Base-by-base conservation (phyloP, 306 rosid species). In the Canavalia gladiata region DNA sequence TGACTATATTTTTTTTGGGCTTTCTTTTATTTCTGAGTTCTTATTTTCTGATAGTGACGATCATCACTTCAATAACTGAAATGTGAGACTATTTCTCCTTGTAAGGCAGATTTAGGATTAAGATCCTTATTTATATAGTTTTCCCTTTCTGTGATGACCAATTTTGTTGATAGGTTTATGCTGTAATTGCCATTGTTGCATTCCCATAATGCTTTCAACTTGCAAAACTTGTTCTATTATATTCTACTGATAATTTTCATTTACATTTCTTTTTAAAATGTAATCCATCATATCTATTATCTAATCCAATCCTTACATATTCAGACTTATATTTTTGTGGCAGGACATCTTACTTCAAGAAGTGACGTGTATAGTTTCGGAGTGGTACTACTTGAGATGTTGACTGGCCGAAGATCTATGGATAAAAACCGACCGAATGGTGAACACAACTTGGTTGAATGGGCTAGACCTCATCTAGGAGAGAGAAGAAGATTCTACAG, bases 341-440 rank as follows among this genome's bases (percentile, higher is more conserved):
- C 83, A 94, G 97, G 97, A 68, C 98, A 92, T 90, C 97, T 94
- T 75, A 92, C 98, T 37, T 92, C 98, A 39, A 91, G 86, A 85
- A 94, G 98, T 71, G 98, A 94, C 43, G 98, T 94, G 62, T 94
- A 94, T 79, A 92, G 98, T 87, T 94, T 94, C 3, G 98, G 98
- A 12, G 98, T 94, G 57, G 98, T 94, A 74, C 89, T 94, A 41
- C 98, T 94, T 6, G 98, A 94, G 90, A 94, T 94, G 98, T 68
- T 94, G 80, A 91, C 91, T 0, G 98, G 98, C 67, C 86, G 98
- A 89, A 90, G 98, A 87, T 94, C 98, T 2, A 94, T 94, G 98
- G 98, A 94, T 78, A 94, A 94, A 88, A 91, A 92, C 84, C 85
- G 97, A 41, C 98, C 98, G 3, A 90, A 92, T 45, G 98, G 98